Percentiles rank a stretch among this genome's conserved stretches.
phyloP scores from a whole-genome alignment of 371 early-diverging fungal species.

The Rhizopus delemar region DNA sequence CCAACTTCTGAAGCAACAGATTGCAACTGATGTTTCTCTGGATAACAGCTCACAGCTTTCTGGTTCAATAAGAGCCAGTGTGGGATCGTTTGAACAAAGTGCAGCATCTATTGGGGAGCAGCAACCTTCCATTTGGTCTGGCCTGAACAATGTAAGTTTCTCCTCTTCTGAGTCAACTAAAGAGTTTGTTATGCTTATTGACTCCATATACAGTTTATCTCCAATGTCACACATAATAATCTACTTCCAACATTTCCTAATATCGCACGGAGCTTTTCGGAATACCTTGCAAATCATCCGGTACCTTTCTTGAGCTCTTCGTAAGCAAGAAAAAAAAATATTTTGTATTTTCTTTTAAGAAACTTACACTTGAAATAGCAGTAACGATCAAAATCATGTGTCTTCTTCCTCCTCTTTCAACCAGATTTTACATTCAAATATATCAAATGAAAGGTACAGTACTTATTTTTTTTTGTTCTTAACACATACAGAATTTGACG shows the following conservation, averaged over 20 bases:
- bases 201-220: constrained; percentile 37
- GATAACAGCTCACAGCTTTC: constrained; percentile 1
- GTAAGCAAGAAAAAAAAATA: constrained; percentile 20
- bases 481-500: not conserved
- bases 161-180: not conserved
- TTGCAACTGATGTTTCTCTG: not conserved
- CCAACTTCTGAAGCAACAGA: constrained; percentile 18
- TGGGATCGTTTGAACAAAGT: constrained; percentile 19
- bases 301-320: constrained; percentile 36
- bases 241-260: constrained; percentile 53
- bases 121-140: constrained; percentile 40
- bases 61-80: not conserved
- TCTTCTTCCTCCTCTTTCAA: constrained; percentile 15
- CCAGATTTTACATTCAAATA: constrained; percentile 18
- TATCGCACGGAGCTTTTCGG: constrained; percentile 50
- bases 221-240: constrained; percentile 52
- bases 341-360: not conserved
- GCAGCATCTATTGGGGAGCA: constrained; percentile 21
- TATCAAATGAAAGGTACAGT: constrained; percentile 17
- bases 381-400: not conserved
- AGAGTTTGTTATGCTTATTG: constrained; percentile 1
- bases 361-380: constrained; percentile 2
- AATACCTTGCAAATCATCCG: constrained; percentile 46
- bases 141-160: constrained; percentile 42
- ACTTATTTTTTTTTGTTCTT: constrained; percentile 1